A percentile compares a stretch with the other conserved stretches of the same genome.
Conservation (phyloP, 1,284 basidiomycete species). For the Acaromyces ingoldii region DNA sequence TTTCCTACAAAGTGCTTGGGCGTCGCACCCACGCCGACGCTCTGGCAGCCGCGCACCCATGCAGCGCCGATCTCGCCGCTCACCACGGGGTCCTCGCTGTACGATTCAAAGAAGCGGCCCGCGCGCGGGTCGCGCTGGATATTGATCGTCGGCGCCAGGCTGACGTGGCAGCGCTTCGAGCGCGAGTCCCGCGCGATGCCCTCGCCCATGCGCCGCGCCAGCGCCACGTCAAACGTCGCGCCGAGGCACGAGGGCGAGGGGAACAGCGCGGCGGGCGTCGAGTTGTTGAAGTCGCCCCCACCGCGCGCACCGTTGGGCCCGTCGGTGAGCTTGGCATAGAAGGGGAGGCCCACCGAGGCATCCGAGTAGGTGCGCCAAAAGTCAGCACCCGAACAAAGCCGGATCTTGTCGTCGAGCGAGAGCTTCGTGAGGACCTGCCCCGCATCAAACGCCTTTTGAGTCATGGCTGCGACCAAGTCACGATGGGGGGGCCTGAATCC, state of each 20-base stretch:
- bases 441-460: too few relatives aligned
- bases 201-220: constrained; percentile 5
- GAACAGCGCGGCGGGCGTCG: constrained; percentile 7
- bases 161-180: constrained; percentile 11
- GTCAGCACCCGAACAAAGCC: constrained; percentile 3
- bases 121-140: constrained; percentile 6
- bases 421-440: neutral
- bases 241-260: constrained; percentile 12
- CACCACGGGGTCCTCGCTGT: constrained; percentile 10
- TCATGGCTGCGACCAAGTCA: too few relatives aligned
- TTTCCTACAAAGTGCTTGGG: constrained; percentile 14
- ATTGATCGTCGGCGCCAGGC: constrained; percentile 11
- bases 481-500: too few relatives aligned
- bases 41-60: constrained; percentile 10
- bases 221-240: constrained; percentile 7
- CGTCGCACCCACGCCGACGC: constrained; percentile 5
- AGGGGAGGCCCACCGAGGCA: neutral
- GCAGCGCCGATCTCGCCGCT: constrained; percentile 2
- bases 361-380: constrained; percentile 6
- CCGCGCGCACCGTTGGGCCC: constrained; percentile 13
- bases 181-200: constrained; percentile 7
- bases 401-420: constrained; percentile 12
- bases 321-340: constrained; percentile 12
- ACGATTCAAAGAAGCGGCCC: constrained; percentile 12
- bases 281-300: constrained; percentile 9